Percentiles rank a stretch among this genome's conserved stretches.
Conservation (phyloP, 768 basidiomycete genomes). For the Leccinum disarticulatum region DNA sequence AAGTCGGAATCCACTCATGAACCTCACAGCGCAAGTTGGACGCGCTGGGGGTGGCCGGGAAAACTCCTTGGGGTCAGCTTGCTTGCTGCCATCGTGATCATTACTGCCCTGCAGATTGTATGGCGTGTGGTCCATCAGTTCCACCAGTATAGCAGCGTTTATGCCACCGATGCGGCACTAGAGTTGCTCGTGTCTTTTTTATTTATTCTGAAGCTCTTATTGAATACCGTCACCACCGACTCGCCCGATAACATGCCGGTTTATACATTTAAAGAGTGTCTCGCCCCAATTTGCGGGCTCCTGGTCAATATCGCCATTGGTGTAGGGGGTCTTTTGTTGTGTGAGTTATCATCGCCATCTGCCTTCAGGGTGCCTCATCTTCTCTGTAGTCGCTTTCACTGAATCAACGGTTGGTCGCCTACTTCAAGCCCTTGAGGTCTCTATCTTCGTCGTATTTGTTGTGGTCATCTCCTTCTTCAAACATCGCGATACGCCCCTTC, state of each 20-base stretch:
- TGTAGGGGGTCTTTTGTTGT: conserved; percentile 52
- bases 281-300: conserved; percentile 51
- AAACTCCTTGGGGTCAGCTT: conserved; percentile 51
- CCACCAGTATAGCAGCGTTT: conserved; percentile 44
- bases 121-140: conserved; percentile 53
- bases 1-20: conserved; percentile 15
- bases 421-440: conserved; percentile 60
- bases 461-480: conserved; percentile 46
- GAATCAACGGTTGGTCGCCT: conserved; percentile 71
- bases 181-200: conserved; percentile 58
- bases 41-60: conserved; percentile 60
- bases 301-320: conserved; percentile 52
- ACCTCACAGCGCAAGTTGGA: conserved; percentile 63
- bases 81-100: conserved; percentile 43
- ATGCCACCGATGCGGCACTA: conserved; percentile 56
- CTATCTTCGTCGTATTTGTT: conserved; percentile 57
- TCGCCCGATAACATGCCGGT: conserved; percentile 41
- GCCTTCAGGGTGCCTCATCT: conserved; percentile 11
- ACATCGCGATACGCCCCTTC: conserved; percentile 11
- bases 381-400: conserved; percentile 57
- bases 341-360: conserved; percentile 43
- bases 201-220: conserved; percentile 60
- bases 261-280: conserved; percentile 46
- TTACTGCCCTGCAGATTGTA: conserved; percentile 58
- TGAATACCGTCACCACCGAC: conserved; percentile 48